Conservation (phyloP, 305 asterid species). For the Rubia peregrina region DNA sequence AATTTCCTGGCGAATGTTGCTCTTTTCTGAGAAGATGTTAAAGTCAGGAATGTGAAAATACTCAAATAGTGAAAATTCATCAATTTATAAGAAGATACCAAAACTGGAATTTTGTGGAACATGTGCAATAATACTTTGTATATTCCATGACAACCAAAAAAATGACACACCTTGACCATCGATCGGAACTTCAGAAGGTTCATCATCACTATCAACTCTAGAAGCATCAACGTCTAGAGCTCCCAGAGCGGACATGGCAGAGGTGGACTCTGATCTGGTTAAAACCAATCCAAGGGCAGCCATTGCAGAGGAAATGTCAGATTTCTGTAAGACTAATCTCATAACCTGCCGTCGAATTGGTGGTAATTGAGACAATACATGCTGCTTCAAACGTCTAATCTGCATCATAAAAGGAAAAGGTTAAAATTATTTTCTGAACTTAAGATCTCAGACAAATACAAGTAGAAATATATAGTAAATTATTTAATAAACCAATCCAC, state of each 20-base stretch:
- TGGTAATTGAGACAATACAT: slow-evolving; percentile 80
- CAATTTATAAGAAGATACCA: background rate
- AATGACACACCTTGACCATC: slow-evolving; percentile 35
- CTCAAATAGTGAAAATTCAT: background rate
- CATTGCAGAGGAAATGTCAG: slow-evolving; percentile 72
- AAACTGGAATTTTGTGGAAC: background rate
- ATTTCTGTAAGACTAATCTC: slow-evolving; percentile 50
- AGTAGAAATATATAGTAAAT: background rate
- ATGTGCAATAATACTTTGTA: background rate
- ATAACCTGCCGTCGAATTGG: slow-evolving; percentile 87
- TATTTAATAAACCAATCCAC: too few species aligned
- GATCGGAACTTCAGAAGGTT: slow-evolving; percentile 28
- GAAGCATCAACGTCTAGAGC: slow-evolving; percentile 38
- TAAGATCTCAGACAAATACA: background rate
- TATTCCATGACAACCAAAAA: background rate
- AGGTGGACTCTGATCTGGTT: slow-evolving; percentile 56
- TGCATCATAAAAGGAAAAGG: slow-evolving; percentile 27
- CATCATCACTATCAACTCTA: slow-evolving; percentile 42
- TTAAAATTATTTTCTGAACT: slow-evolving; percentile 7
- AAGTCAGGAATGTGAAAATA: slow-evolving; percentile 8
- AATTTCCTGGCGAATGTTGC: slow-evolving; percentile 31
- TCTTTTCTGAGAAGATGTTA: slow-evolving; percentile 42
- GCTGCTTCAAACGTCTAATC: slow-evolving; percentile 92
- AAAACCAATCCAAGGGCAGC: slow-evolving; percentile 44
- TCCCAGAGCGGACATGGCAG: slow-evolving; percentile 51